Conservation (phyloP, 2,329 filamentous ascomycete genomes). For the Penicillium frequentans region DNA sequence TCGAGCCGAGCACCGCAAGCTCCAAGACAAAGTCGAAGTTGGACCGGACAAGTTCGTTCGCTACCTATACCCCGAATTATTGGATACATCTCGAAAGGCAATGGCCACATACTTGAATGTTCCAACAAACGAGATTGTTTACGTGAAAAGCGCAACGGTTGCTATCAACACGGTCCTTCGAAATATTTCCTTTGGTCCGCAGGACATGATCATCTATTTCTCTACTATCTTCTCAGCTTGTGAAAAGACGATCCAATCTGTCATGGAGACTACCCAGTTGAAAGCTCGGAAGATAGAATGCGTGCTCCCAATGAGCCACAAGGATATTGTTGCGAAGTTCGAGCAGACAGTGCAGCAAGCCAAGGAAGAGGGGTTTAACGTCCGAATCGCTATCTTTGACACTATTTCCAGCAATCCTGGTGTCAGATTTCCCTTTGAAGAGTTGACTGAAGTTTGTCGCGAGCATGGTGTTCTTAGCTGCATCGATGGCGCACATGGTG, state of each 20-base stretch:
- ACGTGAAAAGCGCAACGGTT: not conserved
- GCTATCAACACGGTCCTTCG: not conserved
- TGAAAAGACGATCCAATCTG: not conserved
- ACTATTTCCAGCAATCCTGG: not conserved
- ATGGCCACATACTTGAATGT: not conserved
- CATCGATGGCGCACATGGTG: not conserved
- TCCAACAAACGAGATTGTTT: not conserved
- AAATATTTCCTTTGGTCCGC: not conserved
- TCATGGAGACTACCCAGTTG: not conserved
- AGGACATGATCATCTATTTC: not conserved
- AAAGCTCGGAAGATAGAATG: not conserved
- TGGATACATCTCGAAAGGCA: not conserved
- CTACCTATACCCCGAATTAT: not conserved
- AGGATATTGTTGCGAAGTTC: not conserved
- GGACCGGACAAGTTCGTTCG: not conserved
- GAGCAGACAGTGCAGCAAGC: not conserved
- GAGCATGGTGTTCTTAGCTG: not conserved
- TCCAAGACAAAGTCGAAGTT: not conserved
- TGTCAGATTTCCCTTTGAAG: not conserved
- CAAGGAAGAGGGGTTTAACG: not conserved
- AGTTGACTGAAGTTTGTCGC: not conserved
- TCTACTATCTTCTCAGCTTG: not conserved
- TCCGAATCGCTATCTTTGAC: not conserved
- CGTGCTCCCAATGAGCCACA: not conserved
- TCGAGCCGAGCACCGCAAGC: not conserved